phyloP scores from a whole-genome alignment of 306 rosid genomes.

The Lablab purpureus region DNA sequence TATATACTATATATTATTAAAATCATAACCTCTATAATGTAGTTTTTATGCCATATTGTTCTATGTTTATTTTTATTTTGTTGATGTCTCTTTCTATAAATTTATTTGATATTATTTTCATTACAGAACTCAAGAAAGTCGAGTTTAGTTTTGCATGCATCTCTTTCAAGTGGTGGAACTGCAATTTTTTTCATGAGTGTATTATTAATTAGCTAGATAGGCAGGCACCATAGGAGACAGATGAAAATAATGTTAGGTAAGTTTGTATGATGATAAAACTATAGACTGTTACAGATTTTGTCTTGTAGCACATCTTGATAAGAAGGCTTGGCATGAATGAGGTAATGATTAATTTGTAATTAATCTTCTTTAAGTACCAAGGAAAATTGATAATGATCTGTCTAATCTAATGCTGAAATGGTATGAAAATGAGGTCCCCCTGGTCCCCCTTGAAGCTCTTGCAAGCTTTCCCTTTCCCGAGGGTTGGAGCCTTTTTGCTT shows the following conservation, averaged over 20 bases:
- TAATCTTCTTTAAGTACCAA: conserved; percentile 26
- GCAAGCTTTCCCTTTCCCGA: conserved; percentile 38
- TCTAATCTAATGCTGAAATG: conserved; percentile 22
- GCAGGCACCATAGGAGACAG: conserved; percentile 45
- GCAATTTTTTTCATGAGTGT: conserved; percentile 33
- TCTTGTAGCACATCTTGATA: conserved; percentile 23
- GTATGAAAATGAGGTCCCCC: background rate
- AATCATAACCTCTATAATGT: background rate
- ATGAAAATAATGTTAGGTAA: conserved; percentile 54
- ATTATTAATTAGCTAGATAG: conserved; percentile 23
- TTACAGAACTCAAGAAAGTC: no score
- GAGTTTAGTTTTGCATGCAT: background rate
- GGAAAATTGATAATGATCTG: conserved; percentile 10
- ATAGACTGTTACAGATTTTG: conserved; percentile 19
- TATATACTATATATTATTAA: background rate
- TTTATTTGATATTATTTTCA: no score
- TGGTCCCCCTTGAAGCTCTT: background rate
- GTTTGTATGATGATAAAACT: conserved; percentile 37
- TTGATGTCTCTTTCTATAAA: no score
- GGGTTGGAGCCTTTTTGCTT: conserved; percentile 50
- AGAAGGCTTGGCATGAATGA: conserved; percentile 29
- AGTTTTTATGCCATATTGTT: no score
- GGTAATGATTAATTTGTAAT: conserved; percentile 29
- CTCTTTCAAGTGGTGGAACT: conserved; percentile 34
- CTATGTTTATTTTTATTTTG: no score